Base-by-base conservation (phyloP, 2,329 filamentous ascomycete species). In the Colletotrichum incanum region DNA sequence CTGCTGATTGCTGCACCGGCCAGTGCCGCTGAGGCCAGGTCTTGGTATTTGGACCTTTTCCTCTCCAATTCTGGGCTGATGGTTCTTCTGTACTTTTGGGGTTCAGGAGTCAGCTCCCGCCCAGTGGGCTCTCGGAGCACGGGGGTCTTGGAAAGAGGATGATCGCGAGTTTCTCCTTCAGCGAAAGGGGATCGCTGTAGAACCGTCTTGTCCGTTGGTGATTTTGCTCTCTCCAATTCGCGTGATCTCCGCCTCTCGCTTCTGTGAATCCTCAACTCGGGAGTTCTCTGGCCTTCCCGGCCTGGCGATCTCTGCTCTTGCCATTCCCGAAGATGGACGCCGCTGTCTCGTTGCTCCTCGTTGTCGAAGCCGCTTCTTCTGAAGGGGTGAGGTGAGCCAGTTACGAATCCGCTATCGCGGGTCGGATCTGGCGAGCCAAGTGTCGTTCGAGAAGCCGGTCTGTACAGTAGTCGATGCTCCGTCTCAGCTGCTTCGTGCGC, bases 301-400 rank as follows among this genome's bases (percentile, higher is more conserved):
- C 43, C 61, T 63, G 31, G 59, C n/a, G 76, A 66, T 52, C 74
- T 75, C 56, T 61, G 75, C 45, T 85, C 85, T n/a, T 78, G 74
- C 82, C 81, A 83, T 50, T 89, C 87, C 28, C 84, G 85, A 54
- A 89, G 81, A 75, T 90, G 86, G 39, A 90, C 85, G 34, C 87
- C 89, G 78, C 89, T 91, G 76, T 91, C 89, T 54, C 87, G 84
- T 60, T 83, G 80, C 39, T 79, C 76, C 39, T 83, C 79, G 16
- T 31, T 31, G 28, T 80, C 79, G 18, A 78, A 74, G 1, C 76
- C 69, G 62, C 79, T 78, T 74, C 79, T 84, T 66, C 78, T 79
- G 63, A 81, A 80, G 49, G 82, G 78, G 52, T 80, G 81, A 18
- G 87, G 84, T 2, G 87, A 86, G 56, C 83, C 86, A 6, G 84